Percentiles rank a stretch among this genome's conserved stretches.
Conservation (phyloP, 805 yeast genomes). For the Lipomyces starkeyi region DNA sequence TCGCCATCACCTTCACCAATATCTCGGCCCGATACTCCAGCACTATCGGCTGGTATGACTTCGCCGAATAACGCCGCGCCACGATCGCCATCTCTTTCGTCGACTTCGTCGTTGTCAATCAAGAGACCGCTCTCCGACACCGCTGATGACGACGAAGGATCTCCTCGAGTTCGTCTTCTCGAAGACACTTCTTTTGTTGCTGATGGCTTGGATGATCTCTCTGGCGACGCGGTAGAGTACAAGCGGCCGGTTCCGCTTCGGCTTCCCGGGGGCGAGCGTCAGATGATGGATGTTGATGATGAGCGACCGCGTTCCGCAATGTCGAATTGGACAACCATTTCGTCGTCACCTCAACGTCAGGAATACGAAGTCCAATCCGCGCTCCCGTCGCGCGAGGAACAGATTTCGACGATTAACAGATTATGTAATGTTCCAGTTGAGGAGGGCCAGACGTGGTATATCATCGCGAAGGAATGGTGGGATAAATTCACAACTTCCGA, state of each 20-base stretch:
- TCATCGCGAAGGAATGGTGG: constrained; percentile 34
- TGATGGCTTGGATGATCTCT: constrained; percentile 7
- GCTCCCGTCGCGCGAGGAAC: constrained; percentile 21
- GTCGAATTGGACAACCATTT: not conserved
- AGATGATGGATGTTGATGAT: constrained; percentile 3
- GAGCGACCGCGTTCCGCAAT: not conserved
- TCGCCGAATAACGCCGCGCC: constrained; percentile 5
- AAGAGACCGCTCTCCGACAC: constrained; percentile 28
- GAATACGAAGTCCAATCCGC: not conserved
- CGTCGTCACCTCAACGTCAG: not conserved
- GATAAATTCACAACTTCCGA: constrained; percentile 7
- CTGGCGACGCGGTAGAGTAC: constrained; percentile 13
- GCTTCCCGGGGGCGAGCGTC: constrained; percentile 6
- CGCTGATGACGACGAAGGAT: constrained; percentile 23
- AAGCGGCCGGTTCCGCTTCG: constrained; percentile 5
- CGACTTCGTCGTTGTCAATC: constrained; percentile 12
- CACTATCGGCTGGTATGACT: constrained; percentile 3
- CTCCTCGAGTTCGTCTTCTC: constrained; percentile 28
- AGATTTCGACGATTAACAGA: constrained; percentile 10
- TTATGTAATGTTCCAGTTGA: constrained; percentile 10
- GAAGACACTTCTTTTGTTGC: constrained; percentile 18
- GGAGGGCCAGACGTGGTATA: constrained; percentile 36
- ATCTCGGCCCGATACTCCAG: constrained; percentile 6
- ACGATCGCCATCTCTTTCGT: constrained; percentile 10
- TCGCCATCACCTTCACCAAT: not conserved